Evolutionary conservation across 306 rosid genomes (phyloP).

Genomic region (Elaeagnus macrophylla): DNA sequence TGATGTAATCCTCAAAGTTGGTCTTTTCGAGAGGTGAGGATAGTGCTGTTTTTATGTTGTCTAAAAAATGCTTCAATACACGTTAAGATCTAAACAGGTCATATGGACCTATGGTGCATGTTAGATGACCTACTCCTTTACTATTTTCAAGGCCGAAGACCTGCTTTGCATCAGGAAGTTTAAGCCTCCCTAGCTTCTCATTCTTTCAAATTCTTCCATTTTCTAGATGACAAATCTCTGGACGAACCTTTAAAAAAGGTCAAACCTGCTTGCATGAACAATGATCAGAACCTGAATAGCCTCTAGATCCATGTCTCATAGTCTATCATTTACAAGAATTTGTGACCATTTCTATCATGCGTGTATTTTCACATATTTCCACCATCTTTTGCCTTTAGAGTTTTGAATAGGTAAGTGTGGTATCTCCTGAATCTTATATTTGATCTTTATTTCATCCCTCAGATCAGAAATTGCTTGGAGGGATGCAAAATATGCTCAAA

Average conservation of each 20-base stretch:
- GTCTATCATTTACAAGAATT: too few relatives aligned
- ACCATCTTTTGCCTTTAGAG: neutral
- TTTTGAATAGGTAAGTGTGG: conserved; percentile 9
- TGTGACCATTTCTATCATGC: too few relatives aligned
- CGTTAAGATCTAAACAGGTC: neutral
- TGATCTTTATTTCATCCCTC: conserved; percentile 24
- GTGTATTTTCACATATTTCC: neutral
- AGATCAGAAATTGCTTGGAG: conserved; percentile 98
- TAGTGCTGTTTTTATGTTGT: neutral
- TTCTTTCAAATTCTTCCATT: conserved; percentile 5
- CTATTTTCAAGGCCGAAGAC: neutral
- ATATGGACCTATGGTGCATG: neutral
- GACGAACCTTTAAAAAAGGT: neutral
- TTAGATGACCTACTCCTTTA: neutral
- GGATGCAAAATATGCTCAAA: conserved; percentile 89
- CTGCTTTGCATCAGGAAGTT: neutral
- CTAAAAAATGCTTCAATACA: conserved; percentile 3
- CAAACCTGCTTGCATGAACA: neutral
- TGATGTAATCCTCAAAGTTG: conserved; percentile 93
- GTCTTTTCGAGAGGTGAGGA: conserved; percentile 88
- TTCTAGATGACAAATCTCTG: conserved; percentile 8
- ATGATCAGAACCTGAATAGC: neutral
- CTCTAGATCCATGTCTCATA: too few relatives aligned
- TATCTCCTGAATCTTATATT: conserved; percentile 6
- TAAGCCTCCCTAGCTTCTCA: neutral